These are phyloP conservation scores for Huntiella savannae DNA, from an alignment of 2,329 filamentous ascomycete species.

Conservation along the genomic window DNA sequence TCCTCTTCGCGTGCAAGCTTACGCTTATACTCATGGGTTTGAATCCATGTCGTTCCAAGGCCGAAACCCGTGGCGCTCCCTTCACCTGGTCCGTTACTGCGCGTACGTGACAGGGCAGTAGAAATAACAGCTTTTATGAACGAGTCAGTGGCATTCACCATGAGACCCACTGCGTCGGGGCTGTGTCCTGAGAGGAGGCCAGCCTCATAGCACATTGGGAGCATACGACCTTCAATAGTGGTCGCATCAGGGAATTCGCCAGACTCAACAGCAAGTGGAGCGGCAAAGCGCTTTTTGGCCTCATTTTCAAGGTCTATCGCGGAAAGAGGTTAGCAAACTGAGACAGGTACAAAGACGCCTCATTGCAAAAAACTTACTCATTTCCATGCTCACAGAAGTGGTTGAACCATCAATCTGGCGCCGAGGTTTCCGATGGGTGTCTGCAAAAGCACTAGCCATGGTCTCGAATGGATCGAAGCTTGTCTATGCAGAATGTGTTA, in stretches of 20 bases:
- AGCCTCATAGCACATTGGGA: conserved; percentile 48
- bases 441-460: conserved; percentile 31
- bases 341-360: background rate
- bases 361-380: conserved; percentile 38
- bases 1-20: conserved; percentile 63
- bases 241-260: conserved; percentile 50
- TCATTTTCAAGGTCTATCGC: conserved; percentile 44
- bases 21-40: conserved; percentile 58
- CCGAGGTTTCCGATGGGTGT: conserved; percentile 27
- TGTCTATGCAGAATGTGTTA: conserved; percentile 1
- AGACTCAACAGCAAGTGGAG: conserved; percentile 45
- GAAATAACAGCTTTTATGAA: conserved; percentile 49
- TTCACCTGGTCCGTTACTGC: conserved; percentile 45
- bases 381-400: conserved; percentile 48
- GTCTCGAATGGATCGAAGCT: conserved; percentile 35
- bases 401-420: conserved; percentile 42
- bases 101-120: conserved; percentile 42
- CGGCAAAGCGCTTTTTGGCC: conserved; percentile 45
- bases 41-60: conserved; percentile 49
- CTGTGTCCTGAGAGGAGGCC: conserved; percentile 41
- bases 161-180: conserved; percentile 40
- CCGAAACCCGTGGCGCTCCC: conserved; percentile 43
- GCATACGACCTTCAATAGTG: conserved; percentile 44
- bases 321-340: background rate
- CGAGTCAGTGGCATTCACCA: conserved; percentile 45